Evolutionary conservation across 352 stramenopile species (phyloP).

Genomic region (Poterioochromonas sp.): DNA sequence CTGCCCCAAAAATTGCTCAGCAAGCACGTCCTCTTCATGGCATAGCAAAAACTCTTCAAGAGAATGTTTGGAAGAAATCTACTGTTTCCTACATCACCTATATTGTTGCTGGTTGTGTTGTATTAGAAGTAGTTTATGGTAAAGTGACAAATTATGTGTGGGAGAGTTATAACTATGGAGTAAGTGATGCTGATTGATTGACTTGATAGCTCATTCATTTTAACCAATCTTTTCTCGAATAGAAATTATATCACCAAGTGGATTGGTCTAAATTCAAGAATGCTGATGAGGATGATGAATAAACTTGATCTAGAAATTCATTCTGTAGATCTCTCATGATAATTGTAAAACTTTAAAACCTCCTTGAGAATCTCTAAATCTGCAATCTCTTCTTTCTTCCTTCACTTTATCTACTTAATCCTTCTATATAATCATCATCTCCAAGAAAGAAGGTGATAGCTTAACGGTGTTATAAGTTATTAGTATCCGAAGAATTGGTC

Average conservation of each 20-base stretch:
- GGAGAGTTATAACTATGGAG: conserved; percentile 14
- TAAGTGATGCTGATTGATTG: not conserved
- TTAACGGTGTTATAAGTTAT: too few species aligned
- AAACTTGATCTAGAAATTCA: too few species aligned
- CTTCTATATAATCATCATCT: too few species aligned
- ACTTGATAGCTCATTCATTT: not conserved
- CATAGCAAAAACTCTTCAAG: not conserved
- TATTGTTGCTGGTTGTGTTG: conserved; percentile 17
- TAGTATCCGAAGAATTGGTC: not conserved
- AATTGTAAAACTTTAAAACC: too few species aligned
- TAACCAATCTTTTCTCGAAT: not conserved
- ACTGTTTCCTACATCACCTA: conserved; percentile 20
- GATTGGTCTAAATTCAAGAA: conserved; percentile 18
- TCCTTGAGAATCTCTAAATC: too few species aligned
- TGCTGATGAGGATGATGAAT: not conserved
- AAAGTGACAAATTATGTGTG: not conserved
- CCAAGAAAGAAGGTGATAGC: too few species aligned
- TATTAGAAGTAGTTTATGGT: conserved; percentile 11
- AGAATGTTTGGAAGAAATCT: conserved; percentile 24
- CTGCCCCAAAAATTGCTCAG: too few species aligned
- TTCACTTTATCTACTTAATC: too few species aligned
- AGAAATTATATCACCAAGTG: conserved; percentile 16
- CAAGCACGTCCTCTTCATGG: not conserved
- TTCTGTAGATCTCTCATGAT: too few species aligned
- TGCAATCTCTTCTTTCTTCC: too few species aligned